These are phyloP conservation scores for Medicago arabica DNA, from an alignment of 306 rosid genomes.

Conservation along the genomic window DNA sequence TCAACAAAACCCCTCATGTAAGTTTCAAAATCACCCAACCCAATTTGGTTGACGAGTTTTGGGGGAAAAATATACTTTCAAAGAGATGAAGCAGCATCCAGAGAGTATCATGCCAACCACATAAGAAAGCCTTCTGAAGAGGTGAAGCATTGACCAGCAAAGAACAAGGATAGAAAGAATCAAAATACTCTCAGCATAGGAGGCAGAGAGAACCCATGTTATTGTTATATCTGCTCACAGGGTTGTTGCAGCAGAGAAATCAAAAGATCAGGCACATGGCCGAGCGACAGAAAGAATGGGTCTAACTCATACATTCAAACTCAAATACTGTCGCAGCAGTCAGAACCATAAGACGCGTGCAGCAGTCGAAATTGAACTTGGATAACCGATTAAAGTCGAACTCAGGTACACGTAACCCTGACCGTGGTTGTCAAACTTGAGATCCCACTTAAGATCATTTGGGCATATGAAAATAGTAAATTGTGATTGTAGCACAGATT, in stretches of 20 bases:
- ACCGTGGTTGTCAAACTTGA: too few relatives aligned
- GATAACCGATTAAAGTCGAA: not conserved
- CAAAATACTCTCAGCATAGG: not conserved
- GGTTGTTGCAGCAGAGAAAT: conserved; percentile 3
- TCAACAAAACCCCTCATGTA: not conserved
- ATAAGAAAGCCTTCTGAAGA: not conserved
- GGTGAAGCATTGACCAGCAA: not conserved
- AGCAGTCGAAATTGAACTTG: not conserved
- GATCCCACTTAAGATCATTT: too few relatives aligned
- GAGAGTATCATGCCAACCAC: not conserved
- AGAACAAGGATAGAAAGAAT: not conserved
- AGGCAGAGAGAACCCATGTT: not conserved
- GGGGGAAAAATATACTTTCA: not conserved
- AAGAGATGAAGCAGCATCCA: not conserved
- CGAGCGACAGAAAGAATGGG: not conserved
- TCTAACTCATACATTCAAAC: not conserved
- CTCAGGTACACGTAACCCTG: not conserved
- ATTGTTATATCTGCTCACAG: not conserved
- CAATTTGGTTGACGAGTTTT: not conserved
- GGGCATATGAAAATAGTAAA: too few relatives aligned
- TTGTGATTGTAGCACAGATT: not conserved
- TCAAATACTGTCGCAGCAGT: not conserved
- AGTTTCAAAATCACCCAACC: not conserved
- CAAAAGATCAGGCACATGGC: not conserved
- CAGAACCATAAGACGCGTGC: not conserved